These are phyloP conservation scores for Metschnikowia kofuensis DNA, from an alignment of 805 yeast genomes.

Conservation along the genomic window DNA sequence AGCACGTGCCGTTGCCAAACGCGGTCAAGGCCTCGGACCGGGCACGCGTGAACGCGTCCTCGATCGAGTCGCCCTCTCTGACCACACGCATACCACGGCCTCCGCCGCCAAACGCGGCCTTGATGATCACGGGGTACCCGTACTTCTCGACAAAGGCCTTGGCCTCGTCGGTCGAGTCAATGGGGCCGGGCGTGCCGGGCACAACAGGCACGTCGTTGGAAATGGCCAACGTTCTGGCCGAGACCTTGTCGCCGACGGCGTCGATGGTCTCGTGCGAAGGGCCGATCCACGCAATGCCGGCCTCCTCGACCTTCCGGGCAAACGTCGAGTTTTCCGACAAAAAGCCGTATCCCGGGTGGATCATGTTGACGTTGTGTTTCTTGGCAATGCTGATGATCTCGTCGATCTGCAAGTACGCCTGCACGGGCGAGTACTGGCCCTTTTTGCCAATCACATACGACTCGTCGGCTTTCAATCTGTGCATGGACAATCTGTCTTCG, in stretches of 20 bases:
- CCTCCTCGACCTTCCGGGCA: conserved; percentile 85
- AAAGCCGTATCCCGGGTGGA: conserved; percentile 53
- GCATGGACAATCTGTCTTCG: conserved; percentile 93
- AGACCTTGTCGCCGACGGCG: conserved; percentile 94
- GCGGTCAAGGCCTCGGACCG: conserved; percentile 91
- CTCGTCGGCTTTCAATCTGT: conserved; percentile 91
- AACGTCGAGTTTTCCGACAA: conserved; percentile 89
- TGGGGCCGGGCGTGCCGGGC: conserved; percentile 98
- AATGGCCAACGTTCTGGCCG: conserved; percentile 85
- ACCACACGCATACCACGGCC: conserved; percentile 99
- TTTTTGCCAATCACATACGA: conserved; percentile 86
- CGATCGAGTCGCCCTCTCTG: conserved; percentile 89
- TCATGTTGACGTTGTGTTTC: conserved; percentile 36
- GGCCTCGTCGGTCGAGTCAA: conserved; percentile 77
- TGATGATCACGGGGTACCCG: conserved; percentile 95
- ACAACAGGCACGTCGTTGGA: conserved; percentile 85
- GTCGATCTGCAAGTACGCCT: conserved; percentile 92
- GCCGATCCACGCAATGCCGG: conserved; percentile 95
- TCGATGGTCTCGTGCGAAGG: conserved; percentile 87
- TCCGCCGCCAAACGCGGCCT: conserved; percentile 99
- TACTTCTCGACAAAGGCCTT: conserved; percentile 70
- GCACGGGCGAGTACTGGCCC: conserved; percentile 92
- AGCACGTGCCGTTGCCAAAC: conserved; percentile 98
- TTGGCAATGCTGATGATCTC: conserved; percentile 81
- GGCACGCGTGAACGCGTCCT: conserved; percentile 91